Percentiles rank a stretch among this genome's conserved stretches.
phyloP scores from a whole-genome alignment of 2,329 filamentous ascomycete genomes.

The Madurella fahalii region DNA sequence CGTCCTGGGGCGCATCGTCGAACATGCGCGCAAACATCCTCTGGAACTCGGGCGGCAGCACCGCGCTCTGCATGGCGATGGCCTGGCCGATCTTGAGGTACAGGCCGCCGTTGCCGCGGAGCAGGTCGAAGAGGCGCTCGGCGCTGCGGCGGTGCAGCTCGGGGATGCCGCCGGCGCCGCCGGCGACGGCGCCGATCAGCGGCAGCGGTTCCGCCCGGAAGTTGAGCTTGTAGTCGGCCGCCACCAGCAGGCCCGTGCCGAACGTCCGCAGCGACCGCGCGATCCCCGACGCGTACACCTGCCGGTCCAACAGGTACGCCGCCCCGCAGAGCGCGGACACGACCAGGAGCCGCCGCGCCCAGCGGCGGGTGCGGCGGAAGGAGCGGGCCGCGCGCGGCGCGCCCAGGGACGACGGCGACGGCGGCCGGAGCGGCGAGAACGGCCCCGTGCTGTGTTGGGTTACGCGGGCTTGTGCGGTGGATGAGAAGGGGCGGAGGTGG shows the following conservation, averaged over 20 bases:
- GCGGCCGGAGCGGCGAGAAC: conserved; percentile 68
- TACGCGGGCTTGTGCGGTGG: background rate
- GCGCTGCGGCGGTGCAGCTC: conserved; percentile 83
- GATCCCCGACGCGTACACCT: conserved; percentile 74
- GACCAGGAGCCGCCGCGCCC: conserved; percentile 69
- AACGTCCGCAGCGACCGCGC: conserved; percentile 80
- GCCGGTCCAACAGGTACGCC: conserved; percentile 65
- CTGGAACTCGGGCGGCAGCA: conserved; percentile 91
- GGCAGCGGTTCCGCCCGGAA: conserved; percentile 73
- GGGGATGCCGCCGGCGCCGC: conserved; percentile 56
- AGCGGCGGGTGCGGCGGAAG: conserved; percentile 67
- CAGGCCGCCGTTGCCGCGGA: conserved; percentile 82
- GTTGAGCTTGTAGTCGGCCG: conserved; percentile 94
- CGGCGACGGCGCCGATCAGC: conserved; percentile 36
- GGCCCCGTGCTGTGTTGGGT: conserved; percentile 30
- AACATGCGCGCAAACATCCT: conserved; percentile 97
- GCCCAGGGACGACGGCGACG: conserved; percentile 73
- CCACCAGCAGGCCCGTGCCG: conserved; percentile 70
- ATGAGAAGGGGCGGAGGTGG: conserved; percentile 1
- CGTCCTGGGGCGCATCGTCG: conserved; percentile 91
- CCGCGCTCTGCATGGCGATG: conserved; percentile 95
- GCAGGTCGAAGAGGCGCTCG: conserved; percentile 72
- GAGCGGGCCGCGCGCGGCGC: conserved; percentile 65
- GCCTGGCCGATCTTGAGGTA: conserved; percentile 98
- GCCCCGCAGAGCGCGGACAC: conserved; percentile 55